These are phyloP conservation scores for Mediolabrus comicus DNA, from an alignment of 108 stramenopile species.

Conservation along the genomic window DNA sequence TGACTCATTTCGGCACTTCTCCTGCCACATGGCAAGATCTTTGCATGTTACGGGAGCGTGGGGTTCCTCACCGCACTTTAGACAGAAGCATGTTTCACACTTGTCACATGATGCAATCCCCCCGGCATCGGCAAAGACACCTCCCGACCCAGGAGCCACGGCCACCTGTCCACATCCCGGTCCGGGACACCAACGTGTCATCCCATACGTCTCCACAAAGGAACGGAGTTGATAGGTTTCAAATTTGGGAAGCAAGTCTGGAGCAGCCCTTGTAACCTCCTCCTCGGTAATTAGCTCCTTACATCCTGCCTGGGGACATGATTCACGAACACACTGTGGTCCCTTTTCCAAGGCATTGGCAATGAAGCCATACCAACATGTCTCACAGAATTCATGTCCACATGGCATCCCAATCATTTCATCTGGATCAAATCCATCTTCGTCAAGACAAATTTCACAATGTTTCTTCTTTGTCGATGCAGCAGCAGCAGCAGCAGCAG, in stretches of 20 bases:
- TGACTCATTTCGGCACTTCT: constrained; percentile 94
- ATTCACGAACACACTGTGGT: constrained; percentile 74
- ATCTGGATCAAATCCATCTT: constrained; percentile 54
- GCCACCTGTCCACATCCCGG: constrained; percentile 92
- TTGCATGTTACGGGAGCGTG: constrained; percentile 89
- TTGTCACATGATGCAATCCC: constrained; percentile 63
- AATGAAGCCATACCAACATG: constrained; percentile 93
- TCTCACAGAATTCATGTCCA: constrained; percentile 92
- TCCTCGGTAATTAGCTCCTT: constrained; percentile 83
- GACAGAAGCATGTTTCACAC: constrained; percentile 83
- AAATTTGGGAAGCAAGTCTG: constrained; percentile 64
- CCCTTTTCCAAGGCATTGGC: constrained; percentile 77
- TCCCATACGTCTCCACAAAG: constrained; percentile 92
- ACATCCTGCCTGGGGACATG: constrained; percentile 92
- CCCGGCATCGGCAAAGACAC: constrained; percentile 62
- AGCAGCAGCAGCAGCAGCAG: constrained; percentile 17
- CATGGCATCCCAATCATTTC: constrained; percentile 89
- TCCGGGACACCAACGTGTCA: constrained; percentile 98
- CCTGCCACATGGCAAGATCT: constrained; percentile 84
- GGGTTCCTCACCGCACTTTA: constrained; percentile 93
- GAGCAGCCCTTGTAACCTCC: constrained; percentile 67
- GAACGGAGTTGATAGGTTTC: constrained; percentile 79
- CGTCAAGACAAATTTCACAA: constrained; percentile 78
- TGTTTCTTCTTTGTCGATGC: constrained; percentile 5
- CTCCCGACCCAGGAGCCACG: constrained; percentile 59